Percentiles rank a stretch among this genome's conserved stretches.
Evolutionary conservation across 1,284 basidiomycete species (phyloP).

Genomic region (Cutaneotrichosporon arboriforme): DNA sequence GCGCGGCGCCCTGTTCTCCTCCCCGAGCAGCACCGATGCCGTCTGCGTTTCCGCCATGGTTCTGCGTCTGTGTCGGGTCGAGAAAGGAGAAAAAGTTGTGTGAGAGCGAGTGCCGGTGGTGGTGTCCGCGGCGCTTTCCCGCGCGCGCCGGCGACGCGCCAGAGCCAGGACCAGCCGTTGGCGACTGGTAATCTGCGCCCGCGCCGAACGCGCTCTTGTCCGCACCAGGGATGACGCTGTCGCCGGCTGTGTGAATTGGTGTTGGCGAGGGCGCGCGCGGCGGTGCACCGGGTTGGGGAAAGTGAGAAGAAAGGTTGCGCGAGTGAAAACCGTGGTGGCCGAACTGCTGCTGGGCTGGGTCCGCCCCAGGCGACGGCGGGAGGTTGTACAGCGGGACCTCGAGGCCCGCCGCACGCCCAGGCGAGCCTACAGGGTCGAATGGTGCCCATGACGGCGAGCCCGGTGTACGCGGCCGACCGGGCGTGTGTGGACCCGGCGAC

Average conservation of each 20-base stretch:
- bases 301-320: conserved; percentile 83
- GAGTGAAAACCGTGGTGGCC: conserved; percentile 60
- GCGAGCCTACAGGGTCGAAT: background rate
- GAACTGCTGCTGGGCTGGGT: too few species aligned
- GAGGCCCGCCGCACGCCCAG: background rate
- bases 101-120: conserved; percentile 88
- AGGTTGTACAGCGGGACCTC: conserved; percentile 2
- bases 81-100: conserved; percentile 90
- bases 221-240: conserved; percentile 23
- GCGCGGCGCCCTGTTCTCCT: conserved; percentile 8
- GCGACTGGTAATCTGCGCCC: conserved; percentile 16
- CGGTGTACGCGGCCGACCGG: background rate
- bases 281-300: conserved; percentile 67
- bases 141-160: conserved; percentile 18
- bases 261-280: conserved; percentile 14
- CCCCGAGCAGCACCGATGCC: conserved; percentile 1
- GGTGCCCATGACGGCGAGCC: conserved; percentile 1
- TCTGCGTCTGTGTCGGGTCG: conserved; percentile 54
- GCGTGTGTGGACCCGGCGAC: too few species aligned
- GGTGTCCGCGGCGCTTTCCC: conserved; percentile 65
- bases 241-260: conserved; percentile 12
- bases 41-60: conserved; percentile 1
- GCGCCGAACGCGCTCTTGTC: conserved; percentile 30
- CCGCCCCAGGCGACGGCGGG: background rate
- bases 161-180: background rate